Conservation (phyloP, 179 eudicot genomes). For the Pouteria campechiana region DNA sequence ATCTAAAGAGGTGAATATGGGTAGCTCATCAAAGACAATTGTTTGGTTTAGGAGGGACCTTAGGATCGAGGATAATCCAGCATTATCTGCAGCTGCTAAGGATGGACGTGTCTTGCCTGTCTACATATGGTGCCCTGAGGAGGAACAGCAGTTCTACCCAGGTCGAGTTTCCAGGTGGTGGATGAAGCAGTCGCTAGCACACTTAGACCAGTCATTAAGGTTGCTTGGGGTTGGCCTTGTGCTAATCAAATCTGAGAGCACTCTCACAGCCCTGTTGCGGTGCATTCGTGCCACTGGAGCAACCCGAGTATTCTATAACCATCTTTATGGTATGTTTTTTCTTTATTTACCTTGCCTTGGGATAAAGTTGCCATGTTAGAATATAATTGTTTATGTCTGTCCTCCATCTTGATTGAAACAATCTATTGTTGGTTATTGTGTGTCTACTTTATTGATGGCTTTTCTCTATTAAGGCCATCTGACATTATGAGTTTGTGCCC, state of each 20-base stretch:
- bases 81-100: constrained; percentile 77
- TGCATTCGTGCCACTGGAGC: constrained; percentile 70
- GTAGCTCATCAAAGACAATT: constrained; percentile 38
- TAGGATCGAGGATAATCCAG: constrained; percentile 94
- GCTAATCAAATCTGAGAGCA: constrained; percentile 59
- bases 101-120: constrained; percentile 72
- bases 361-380: too few species aligned
- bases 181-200: constrained; percentile 77
- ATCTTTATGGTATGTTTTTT: constrained; percentile 71
- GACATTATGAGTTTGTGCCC: too few species aligned
- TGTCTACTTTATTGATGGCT: too few species aligned
- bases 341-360: too few species aligned
- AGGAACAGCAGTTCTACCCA: constrained; percentile 85
- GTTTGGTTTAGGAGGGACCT: constrained; percentile 99
- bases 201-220: constrained; percentile 60
- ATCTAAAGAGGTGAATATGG: constrained; percentile 34
- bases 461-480: too few species aligned
- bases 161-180: constrained; percentile 99
- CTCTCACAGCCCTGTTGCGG: constrained; percentile 64
- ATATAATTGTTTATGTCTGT: too few species aligned
- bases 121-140: constrained; percentile 91
- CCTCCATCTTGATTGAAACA: too few species aligned
- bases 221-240: constrained; percentile 71
- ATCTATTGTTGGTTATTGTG: too few species aligned
- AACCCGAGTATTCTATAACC: constrained; percentile 69